These are phyloP conservation scores for Auricularia sp. DNA, from an alignment of 768 basidiomycete species.

Conservation along the genomic window DNA sequence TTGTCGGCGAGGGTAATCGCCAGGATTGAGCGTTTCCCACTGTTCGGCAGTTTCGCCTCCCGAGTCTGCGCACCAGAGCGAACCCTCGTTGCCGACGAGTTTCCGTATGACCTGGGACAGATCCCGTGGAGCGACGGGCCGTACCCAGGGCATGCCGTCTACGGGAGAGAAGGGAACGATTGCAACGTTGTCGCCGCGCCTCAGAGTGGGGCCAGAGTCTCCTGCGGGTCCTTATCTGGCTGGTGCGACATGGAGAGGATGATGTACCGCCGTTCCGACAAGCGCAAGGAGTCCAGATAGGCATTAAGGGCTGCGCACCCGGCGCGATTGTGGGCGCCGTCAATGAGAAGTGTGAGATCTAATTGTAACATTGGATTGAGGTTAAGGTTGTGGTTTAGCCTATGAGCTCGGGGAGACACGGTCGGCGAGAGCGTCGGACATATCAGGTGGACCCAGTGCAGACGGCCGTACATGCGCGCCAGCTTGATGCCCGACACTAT, in stretches of 20 bases:
- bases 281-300: constrained; percentile 44
- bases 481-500: constrained; percentile 46
- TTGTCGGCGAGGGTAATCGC: constrained; percentile 14
- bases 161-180: constrained; percentile 60
- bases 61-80: constrained; percentile 26
- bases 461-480: background rate
- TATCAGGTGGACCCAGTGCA: constrained; percentile 7
- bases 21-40: constrained; percentile 9
- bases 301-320: constrained; percentile 56
- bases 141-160: constrained; percentile 93
- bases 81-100: constrained; percentile 31
- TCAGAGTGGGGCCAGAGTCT: constrained; percentile 64
- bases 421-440: constrained; percentile 50
- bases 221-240: constrained; percentile 67
- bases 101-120: constrained; percentile 32
- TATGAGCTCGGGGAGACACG: constrained; percentile 51
- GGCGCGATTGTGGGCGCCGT: constrained; percentile 90
- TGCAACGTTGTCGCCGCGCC: constrained; percentile 36
- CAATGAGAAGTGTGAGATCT: constrained; percentile 49
- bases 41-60: constrained; percentile 19
- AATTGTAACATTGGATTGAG: constrained; percentile 5
- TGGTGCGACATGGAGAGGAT: constrained; percentile 79
- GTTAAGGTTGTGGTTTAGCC: constrained; percentile 8
- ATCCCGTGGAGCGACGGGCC: constrained; percentile 39
- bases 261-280: constrained; percentile 41